Percentiles rank a stretch among this genome's conserved stretches.
Evolutionary conservation across 176 grass and related monocot genomes (phyloP).

Genomic region (Hsuehochloa calcarea): DNA sequence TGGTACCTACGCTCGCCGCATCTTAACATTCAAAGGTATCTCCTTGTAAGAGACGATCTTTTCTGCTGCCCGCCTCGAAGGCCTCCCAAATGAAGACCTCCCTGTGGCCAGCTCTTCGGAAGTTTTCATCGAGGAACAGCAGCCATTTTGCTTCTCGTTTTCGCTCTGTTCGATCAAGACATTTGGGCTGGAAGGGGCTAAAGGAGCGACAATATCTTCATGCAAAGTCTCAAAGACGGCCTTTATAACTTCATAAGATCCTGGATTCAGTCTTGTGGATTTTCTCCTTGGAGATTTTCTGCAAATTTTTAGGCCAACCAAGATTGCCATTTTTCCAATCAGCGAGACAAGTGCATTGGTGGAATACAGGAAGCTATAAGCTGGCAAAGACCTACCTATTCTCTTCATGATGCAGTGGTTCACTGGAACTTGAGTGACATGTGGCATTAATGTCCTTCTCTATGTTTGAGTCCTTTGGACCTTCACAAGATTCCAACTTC

Average conservation of each 20-base stretch:
- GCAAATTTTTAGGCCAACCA: neutral
- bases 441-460: neutral
- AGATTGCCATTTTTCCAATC: constrained; percentile 6
- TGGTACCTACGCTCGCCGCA: constrained; percentile 40
- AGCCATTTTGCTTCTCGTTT: neutral
- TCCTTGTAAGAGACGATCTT: constrained; percentile 63
- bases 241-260: neutral
- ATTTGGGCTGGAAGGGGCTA: constrained; percentile 6
- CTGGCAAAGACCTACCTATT: constrained; percentile 31
- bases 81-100: constrained; percentile 38
- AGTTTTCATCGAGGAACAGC: neutral
- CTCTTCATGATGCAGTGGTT: neutral
- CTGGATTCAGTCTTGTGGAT: constrained; percentile 22
- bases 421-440: neutral
- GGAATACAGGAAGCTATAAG: neutral
- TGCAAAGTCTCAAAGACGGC: neutral
- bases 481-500: constrained; percentile 27
- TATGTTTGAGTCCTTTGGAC: neutral
- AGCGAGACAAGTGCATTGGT: constrained; percentile 8
- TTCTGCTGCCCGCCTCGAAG: constrained; percentile 45
- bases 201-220: constrained; percentile 20
- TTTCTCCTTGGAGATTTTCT: constrained; percentile 33
- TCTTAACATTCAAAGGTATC: constrained; percentile 55
- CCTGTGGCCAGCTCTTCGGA: neutral
- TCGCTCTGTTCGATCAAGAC: neutral